Percentiles rank a stretch among this genome's conserved stretches.
Evolutionary conservation across 2,329 filamentous ascomycete species (phyloP).

Genomic region (Dothiorella sarmentorum): DNA sequence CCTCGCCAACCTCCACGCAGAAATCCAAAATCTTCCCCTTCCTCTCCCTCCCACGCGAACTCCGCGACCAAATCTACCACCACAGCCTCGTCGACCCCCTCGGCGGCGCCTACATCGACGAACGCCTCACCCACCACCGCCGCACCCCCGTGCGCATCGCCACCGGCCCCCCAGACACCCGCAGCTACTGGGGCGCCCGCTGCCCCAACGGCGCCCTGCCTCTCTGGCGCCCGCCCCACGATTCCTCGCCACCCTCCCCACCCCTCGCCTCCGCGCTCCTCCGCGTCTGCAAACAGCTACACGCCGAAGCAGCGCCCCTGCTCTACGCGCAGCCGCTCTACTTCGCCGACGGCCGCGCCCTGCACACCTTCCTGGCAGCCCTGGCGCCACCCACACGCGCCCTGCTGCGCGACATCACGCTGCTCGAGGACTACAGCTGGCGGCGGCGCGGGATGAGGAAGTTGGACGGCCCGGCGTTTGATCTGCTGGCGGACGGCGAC

Average conservation of each 20-base stretch:
- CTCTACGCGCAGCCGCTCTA: constrained; percentile 31
- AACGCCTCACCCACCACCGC: constrained; percentile 27
- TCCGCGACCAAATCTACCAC: constrained; percentile 34
- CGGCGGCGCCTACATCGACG: constrained; percentile 27
- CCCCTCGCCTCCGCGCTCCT: constrained; percentile 29
- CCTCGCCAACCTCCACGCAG: no score
- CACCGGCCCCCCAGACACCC: constrained; percentile 15
- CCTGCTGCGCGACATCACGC: constrained; percentile 26
- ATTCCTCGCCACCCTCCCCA: neutral
- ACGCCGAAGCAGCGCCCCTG: constrained; percentile 27
- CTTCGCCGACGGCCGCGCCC: constrained; percentile 27
- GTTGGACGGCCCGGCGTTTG: constrained; percentile 35
- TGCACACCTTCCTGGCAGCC: constrained; percentile 34
- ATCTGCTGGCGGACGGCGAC: constrained; percentile 25
- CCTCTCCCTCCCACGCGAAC: constrained; percentile 32
- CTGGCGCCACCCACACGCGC: constrained; percentile 27
- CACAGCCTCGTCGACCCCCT: constrained; percentile 27
- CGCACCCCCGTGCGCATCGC: constrained; percentile 27
- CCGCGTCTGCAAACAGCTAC: constrained; percentile 30
- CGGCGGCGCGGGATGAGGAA: no score
- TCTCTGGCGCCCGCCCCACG: neutral
- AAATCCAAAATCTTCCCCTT: constrained; percentile 35
- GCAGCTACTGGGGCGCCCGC: constrained; percentile 16
- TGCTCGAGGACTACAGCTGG: constrained; percentile 25
- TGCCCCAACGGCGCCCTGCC: neutral